These are phyloP conservation scores for Saccharomyces eubayanus DNA, from an alignment of 805 yeast species.

Conservation along the genomic window DNA sequence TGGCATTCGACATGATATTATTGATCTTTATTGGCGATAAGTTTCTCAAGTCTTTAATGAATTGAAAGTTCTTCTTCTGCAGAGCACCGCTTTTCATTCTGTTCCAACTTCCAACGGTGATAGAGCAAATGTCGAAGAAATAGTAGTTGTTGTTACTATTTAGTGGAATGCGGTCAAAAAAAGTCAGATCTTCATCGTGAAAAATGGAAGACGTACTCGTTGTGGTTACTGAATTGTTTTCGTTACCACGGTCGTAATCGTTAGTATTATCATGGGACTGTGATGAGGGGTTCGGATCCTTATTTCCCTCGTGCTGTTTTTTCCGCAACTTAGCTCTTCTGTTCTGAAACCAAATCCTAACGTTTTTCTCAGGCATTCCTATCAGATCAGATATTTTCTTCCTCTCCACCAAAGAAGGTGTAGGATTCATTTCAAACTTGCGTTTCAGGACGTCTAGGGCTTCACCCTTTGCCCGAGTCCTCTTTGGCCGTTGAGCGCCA, in stretches of 20 bases:
- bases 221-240: background rate
- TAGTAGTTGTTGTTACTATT: slow-evolving; percentile 57
- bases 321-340: slow-evolving; percentile 72
- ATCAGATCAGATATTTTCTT: slow-evolving; percentile 62
- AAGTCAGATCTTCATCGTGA: slow-evolving; percentile 8
- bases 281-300: slow-evolving; percentile 6
- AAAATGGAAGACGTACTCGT: slow-evolving; percentile 8
- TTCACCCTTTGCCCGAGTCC: slow-evolving; percentile 75
- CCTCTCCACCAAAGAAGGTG: slow-evolving; percentile 66
- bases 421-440: slow-evolving; percentile 65
- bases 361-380: slow-evolving; percentile 80
- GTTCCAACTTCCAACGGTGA: slow-evolving; percentile 77
- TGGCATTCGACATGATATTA: slow-evolving; percentile 51
- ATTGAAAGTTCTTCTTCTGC: slow-evolving; percentile 29
- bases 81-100: slow-evolving; percentile 59
- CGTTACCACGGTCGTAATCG: slow-evolving; percentile 1
- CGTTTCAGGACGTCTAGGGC: slow-evolving; percentile 57
- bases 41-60: slow-evolving; percentile 44
- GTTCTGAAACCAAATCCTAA: slow-evolving; percentile 89
- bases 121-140: slow-evolving; percentile 57
- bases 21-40: slow-evolving; percentile 61
- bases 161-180: slow-evolving; percentile 40
- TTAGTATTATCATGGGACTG: slow-evolving; percentile 9
- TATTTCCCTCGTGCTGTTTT: slow-evolving; percentile 6
- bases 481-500: slow-evolving; percentile 30